Conservation (phyloP, 1,139 yeast species). For the Ogataea hybrid region DNA sequence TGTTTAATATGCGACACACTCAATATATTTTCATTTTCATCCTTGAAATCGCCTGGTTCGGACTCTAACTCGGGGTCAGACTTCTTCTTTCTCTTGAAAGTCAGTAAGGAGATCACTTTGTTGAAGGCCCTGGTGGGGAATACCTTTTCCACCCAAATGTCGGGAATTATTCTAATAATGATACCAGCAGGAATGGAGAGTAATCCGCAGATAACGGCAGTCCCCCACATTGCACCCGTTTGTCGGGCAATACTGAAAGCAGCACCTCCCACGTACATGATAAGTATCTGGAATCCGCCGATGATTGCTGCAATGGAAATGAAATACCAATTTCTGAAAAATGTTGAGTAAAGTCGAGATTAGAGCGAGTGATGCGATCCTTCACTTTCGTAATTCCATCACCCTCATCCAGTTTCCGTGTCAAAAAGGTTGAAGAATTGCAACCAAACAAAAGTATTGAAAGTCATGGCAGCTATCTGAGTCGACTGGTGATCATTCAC, state of each 20-base stretch:
- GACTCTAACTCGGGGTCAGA: constrained; percentile 37
- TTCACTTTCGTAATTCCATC: constrained; percentile 58
- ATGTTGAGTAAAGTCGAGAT: constrained; percentile 81
- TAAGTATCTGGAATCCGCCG: constrained; percentile 79
- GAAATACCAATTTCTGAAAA: constrained; percentile 82
- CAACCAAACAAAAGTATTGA: constrained; percentile 96
- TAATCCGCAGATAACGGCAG: constrained; percentile 82
- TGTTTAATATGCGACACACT: constrained; percentile 15
- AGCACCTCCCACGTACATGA: constrained; percentile 97
- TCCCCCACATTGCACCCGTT: constrained; percentile 85
- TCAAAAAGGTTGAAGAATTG: constrained; percentile 91
- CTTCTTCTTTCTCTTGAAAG: constrained; percentile 34
- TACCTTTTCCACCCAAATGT: constrained; percentile 62
- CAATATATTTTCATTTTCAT: constrained; percentile 16
- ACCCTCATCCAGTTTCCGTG: constrained; percentile 89
- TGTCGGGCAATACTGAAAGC: constrained; percentile 83
- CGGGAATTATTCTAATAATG: constrained; percentile 77
- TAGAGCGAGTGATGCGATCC: constrained; percentile 56
- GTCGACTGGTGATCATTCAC: constrained; percentile 46
- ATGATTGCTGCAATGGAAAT: constrained; percentile 67
- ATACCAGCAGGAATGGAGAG: constrained; percentile 79
- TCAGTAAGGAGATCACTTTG: constrained; percentile 43
- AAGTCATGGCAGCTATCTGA: constrained; percentile 79
- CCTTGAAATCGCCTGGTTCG: neutral
- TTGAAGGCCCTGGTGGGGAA: constrained; percentile 68